Evolutionary conservation across 2,329 filamentous ascomycete species (phyloP), one percentile per base, ranked within the genome.

Genomic region (Exophiala sp.): DNA sequence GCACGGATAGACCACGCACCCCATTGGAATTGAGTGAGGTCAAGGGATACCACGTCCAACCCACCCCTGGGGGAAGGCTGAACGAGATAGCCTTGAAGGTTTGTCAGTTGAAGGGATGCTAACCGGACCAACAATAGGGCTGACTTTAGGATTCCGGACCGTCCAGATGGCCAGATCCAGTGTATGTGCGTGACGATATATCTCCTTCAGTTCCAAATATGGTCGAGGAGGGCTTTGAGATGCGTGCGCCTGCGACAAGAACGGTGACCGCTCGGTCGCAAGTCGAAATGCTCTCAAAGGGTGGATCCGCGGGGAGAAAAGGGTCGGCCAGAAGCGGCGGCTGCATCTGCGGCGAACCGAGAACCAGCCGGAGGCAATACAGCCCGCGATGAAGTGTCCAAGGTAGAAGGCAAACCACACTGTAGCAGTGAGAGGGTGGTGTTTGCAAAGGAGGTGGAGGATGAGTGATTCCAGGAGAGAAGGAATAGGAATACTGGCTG

Each of bases 11-110:
- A 48, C 46, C 46, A 58, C 57, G 47, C 54, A 60, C 58, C 58
- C 58, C 58, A 60, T 60, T 46, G 56, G 57, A 50, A 53, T 47
- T 48, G 53, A 43, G 49, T 50, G 43, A 53, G 52, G 54, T 51
- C 53, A 57, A 60, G 57, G 58, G 47, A 56, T 47, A 60, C 55
- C 58, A 47, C 57, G 56, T 55, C 44, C 58, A 56, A 52, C 53
- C 58, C 46, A 48, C 52, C 56, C 50, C 42, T 37, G 21, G 30
- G 57, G 57, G 38, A 37, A 56, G 55, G 53, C 39, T 48, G 55
- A 57, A 60, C 50, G 55, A 49, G 58, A 58, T 60, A 59, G 51
- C 58, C 58, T 60, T 60, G 55, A 56, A 47, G 41, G 51, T 30
- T 38, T 53, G 58, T 60, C 58, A 60, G 58, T 60, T 41, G 41